phyloP scores from a whole-genome alignment of 768 basidiomycete genomes.

The Podaxis mareebaensis region DNA sequence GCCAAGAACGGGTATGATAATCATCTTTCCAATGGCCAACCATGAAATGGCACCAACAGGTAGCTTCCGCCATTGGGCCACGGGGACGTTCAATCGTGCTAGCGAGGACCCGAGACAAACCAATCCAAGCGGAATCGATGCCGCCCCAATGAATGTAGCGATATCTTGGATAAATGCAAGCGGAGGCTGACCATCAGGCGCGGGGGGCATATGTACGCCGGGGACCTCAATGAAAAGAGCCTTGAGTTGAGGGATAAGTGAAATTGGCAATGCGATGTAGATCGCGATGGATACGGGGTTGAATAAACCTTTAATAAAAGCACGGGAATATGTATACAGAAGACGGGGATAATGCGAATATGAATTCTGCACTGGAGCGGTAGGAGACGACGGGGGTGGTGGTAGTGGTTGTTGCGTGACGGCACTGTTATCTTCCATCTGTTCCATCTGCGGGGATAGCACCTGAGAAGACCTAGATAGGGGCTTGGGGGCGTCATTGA shows the following conservation, averaged over 20 bases:
- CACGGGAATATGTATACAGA: neutral
- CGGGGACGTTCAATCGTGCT: conserved; percentile 56
- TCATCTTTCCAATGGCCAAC: conserved; percentile 54
- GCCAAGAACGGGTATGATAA: conserved; percentile 62
- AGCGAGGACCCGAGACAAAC: conserved; percentile 64
- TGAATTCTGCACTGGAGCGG: neutral
- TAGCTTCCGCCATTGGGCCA: conserved; percentile 40
- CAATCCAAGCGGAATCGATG: conserved; percentile 64
- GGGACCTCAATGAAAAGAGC: conserved; percentile 56
- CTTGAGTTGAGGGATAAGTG: conserved; percentile 58
- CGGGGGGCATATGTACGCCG: conserved; percentile 42
- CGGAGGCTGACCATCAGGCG: conserved; percentile 70
- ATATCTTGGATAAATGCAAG: conserved; percentile 62
- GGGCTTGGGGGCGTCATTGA: neutral
- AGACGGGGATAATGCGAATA: neutral
- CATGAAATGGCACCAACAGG: conserved; percentile 53
- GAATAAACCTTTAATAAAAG: conserved; percentile 38
- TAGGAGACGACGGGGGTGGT: neutral
- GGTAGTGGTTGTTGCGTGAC: neutral
- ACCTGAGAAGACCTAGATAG: neutral
- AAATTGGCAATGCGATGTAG: conserved; percentile 52
- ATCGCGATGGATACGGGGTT: conserved; percentile 56
- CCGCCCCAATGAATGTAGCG: conserved; percentile 57
- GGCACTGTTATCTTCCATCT: neutral
- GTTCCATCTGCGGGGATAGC: neutral